Evolutionary conservation across 768 basidiomycete genomes (phyloP), one percentile per base, ranked within the genome.

Genomic region (Hemileccinum rubropunctum): DNA sequence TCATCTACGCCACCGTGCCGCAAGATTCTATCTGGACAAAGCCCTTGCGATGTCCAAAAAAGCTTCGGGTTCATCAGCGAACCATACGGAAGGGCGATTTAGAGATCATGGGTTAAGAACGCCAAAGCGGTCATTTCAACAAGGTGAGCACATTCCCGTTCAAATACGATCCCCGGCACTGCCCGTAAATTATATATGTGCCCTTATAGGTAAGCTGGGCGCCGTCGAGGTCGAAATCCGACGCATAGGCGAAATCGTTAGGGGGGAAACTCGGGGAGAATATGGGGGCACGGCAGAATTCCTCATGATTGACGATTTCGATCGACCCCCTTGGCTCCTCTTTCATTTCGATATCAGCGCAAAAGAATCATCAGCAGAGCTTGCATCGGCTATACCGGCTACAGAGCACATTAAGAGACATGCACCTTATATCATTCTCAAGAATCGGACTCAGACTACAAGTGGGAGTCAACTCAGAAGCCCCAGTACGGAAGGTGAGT

Each of bases 171-270:
- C 26, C 13, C 36, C 11, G 28, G 20, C n/a, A 27, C 11, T 26
- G 13, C 18, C 34, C 4, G 15, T 30, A 18, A 12, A 10, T 18
- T 13, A 27, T 35, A 11, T 46, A 20, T n/a, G n/a, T n/a, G n/a
- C 17, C 17, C 15, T 39, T 13, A 8, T 13, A 59, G 53, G 53
- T 35, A 40, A 27, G n/a, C 39, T 59, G 14, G 36, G 45, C 6
- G 30, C n/a, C 15, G 32, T 57, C 2, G 54, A 57, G 17, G 45
- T 57, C 21, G 58, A 59, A 32, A 50, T 59, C 12, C 58, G 58
- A 41, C 58, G 58, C 21, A 52, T 57, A 5, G 32, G 28, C 2
- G 23, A 28, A 30, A 57, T 60, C 42, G 23, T 57, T 45, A 45
- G 47, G 42, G 34, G 7, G 4, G 45, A 53, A 45, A 35, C 23